phyloP scores from a whole-genome alignment of 768 basidiomycete genomes.

The Galerina marginata region DNA sequence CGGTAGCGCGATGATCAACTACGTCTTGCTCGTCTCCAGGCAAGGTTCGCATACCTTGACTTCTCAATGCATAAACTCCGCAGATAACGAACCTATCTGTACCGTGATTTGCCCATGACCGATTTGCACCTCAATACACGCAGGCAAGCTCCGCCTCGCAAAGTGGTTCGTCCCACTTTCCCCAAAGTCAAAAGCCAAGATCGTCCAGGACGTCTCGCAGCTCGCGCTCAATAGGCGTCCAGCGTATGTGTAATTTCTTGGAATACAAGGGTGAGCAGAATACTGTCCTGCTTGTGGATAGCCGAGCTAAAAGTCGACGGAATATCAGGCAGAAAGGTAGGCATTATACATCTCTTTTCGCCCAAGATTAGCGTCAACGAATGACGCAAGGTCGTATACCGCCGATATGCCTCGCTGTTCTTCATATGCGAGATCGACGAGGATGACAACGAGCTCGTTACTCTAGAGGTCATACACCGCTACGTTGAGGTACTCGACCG shows the following conservation, averaged over 20 bases:
- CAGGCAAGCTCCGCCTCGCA: slow-evolving; percentile 91
- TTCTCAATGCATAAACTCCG: not conserved
- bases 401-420: slow-evolving; percentile 94
- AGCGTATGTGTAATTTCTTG: slow-evolving; percentile 93
- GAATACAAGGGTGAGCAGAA: slow-evolving; percentile 84
- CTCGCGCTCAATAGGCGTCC: slow-evolving; percentile 87
- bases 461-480: slow-evolving; percentile 92
- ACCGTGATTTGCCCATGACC: not conserved
- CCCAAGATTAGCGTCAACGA: not conserved
- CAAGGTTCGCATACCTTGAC: slow-evolving; percentile 63
- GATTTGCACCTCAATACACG: not conserved
- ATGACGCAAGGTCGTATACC: slow-evolving; percentile 76
- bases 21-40: slow-evolving; percentile 90
- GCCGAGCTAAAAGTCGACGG: not conserved
- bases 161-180: slow-evolving; percentile 95
- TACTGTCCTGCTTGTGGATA: not conserved
- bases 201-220: slow-evolving; percentile 95
- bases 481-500: slow-evolving; percentile 92
- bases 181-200: slow-evolving; percentile 83
- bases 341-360: not conserved
- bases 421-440: slow-evolving; percentile 88
- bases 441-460: slow-evolving; percentile 89
- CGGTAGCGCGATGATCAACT: slow-evolving; percentile 76
- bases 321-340: slow-evolving; percentile 35
- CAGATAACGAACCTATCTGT: not conserved